Conservation (phyloP, 1,284 basidiomycete genomes). For the Rhodotorula sp. region DNA sequence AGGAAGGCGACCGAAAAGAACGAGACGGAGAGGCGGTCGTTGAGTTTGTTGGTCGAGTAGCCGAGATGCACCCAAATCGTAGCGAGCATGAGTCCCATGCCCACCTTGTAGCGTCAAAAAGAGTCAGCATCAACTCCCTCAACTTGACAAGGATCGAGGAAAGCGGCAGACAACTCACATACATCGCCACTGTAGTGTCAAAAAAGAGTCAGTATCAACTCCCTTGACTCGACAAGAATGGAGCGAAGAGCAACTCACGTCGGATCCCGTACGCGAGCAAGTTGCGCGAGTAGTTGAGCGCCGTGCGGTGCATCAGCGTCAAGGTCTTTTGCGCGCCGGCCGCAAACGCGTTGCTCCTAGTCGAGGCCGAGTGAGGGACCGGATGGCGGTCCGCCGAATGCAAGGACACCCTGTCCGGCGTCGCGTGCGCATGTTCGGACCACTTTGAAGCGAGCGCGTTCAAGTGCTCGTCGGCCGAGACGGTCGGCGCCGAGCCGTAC, state of each 20-base stretch:
- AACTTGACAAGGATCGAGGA: too few relatives aligned
- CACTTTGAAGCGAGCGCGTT: conserved; percentile 9
- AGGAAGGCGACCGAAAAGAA: conserved; percentile 58
- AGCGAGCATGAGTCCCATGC: conserved; percentile 37
- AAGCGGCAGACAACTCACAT: conserved; percentile 46
- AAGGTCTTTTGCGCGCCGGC: conserved; percentile 16
- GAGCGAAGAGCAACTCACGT: conserved; percentile 5
- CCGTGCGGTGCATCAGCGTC: conserved; percentile 38
- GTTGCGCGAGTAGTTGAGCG: conserved; percentile 51
- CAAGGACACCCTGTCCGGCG: neutral
- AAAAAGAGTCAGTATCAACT: neutral
- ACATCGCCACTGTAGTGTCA: conserved; percentile 55
- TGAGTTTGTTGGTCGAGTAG: conserved; percentile 48
- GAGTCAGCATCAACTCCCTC: neutral
- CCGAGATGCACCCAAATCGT: conserved; percentile 58
- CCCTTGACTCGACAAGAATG: neutral
- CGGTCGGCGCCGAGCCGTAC: neutral
- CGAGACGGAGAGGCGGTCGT: conserved; percentile 47
- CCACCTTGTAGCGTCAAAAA: conserved; percentile 46
- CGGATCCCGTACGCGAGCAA: conserved; percentile 64
- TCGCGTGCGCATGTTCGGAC: neutral
- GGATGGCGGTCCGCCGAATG: neutral
- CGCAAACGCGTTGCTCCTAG: neutral
- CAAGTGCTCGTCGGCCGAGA: conserved; percentile 1
- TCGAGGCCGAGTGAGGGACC: neutral